A percentile compares a stretch with the other conserved stretches of the same genome.
Evolutionary conservation across 2,329 filamentous ascomycete genomes (phyloP).

Genomic region (Drechslera avenae): DNA sequence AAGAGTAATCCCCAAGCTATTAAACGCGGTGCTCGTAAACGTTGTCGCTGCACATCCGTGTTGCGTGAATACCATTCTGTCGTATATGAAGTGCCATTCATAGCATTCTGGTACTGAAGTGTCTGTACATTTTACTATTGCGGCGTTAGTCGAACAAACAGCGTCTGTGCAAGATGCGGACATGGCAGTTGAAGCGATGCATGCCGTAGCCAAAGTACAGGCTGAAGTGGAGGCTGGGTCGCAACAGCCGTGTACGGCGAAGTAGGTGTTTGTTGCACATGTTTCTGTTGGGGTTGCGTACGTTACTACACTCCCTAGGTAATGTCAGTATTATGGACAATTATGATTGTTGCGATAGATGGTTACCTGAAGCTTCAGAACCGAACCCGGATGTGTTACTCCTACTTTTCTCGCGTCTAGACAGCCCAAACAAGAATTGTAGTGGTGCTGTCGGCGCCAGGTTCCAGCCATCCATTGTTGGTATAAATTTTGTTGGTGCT

Average conservation of each 20-base stretch:
- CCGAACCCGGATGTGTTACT: constrained; percentile 41
- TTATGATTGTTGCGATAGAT: neutral
- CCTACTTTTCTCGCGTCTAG: constrained; percentile 28
- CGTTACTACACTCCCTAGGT: constrained; percentile 36
- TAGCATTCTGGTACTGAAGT: constrained; percentile 32
- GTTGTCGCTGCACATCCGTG: constrained; percentile 34
- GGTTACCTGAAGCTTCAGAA: constrained; percentile 33
- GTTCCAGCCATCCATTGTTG: constrained; percentile 36
- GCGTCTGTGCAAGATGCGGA: constrained; percentile 33
- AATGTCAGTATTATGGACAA: constrained; percentile 9
- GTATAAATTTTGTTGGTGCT: constrained; percentile 33
- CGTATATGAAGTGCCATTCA: constrained; percentile 35
- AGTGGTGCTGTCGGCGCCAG: constrained; percentile 40
- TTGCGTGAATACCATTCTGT: constrained; percentile 34
- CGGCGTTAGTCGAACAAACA: constrained; percentile 30
- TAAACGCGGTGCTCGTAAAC: constrained; percentile 26
- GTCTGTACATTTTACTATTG: constrained; percentile 39
- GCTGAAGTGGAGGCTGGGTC: constrained; percentile 21
- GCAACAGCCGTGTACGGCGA: constrained; percentile 45
- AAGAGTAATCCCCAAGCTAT: constrained; percentile 11
- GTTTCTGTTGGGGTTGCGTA: constrained; percentile 31
- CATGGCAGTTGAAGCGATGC: constrained; percentile 34
- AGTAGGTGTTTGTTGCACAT: constrained; percentile 43
- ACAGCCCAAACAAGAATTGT: constrained; percentile 30
- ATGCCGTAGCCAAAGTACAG: constrained; percentile 41